phyloP scores from a whole-genome alignment of 345 rosid species.

The Clausena lansium region DNA sequence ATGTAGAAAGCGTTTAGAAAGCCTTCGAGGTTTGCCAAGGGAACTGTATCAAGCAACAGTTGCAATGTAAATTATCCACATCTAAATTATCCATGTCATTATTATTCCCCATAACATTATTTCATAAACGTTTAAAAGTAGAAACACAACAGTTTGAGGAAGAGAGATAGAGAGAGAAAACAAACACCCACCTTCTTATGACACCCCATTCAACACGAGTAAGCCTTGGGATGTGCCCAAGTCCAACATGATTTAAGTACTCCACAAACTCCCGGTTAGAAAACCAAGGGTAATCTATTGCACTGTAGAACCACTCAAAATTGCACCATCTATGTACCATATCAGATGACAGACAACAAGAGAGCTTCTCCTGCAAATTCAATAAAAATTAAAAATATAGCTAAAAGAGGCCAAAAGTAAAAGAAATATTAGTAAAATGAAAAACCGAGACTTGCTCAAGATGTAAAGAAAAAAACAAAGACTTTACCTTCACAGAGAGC shows the following conservation, averaged over 20 bases:
- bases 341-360: conserved; percentile 55
- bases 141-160: background rate
- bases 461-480: conserved; percentile 6
- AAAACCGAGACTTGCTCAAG: background rate
- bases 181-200: conserved; percentile 62
- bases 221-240: conserved; percentile 90
- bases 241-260: conserved; percentile 90
- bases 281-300: conserved; percentile 97
- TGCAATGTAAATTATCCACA: conserved; percentile 14
- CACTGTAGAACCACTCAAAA: conserved; percentile 95
- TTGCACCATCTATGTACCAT: conserved; percentile 84
- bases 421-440: background rate
- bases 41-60: conserved; percentile 57
- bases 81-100: conserved; percentile 10
- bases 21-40: conserved; percentile 96
- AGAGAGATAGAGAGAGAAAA: background rate
- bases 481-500: conserved; percentile 38
- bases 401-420: background rate
- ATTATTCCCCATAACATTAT: conserved; percentile 1
- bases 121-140: background rate
- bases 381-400: conserved; percentile 13
- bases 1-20: conserved; percentile 72
- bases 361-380: conserved; percentile 66
- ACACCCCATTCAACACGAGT: conserved; percentile 99
- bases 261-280: conserved; percentile 94